Percentiles rank a stretch among this genome's conserved stretches.
Evolutionary conservation across 2,329 filamentous ascomycete species (phyloP).

Genomic region (Ophiocordyceps camponoti-leonardi): DNA sequence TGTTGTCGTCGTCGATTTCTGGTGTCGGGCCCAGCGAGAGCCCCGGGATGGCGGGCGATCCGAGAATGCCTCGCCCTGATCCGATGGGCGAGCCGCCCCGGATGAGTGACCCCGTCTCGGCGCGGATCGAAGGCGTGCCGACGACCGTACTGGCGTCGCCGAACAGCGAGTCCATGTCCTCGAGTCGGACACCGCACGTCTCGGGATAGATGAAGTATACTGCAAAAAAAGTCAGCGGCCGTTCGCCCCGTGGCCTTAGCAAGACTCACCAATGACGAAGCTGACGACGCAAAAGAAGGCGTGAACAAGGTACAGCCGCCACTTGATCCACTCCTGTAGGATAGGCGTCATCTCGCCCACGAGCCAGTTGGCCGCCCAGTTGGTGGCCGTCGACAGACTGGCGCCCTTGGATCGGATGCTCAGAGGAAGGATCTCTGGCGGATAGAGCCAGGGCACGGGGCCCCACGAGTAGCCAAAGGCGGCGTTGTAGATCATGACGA

Average conservation of each 20-base stretch:
- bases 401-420: conserved; percentile 96
- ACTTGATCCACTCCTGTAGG: conserved; percentile 78
- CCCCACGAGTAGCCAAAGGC: conserved; percentile 93
- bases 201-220: conserved; percentile 97
- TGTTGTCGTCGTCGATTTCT: conserved; percentile 33
- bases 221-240: conserved; percentile 19
- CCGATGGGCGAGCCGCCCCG: conserved; percentile 55
- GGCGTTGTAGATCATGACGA: conserved; percentile 97
- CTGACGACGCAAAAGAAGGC: conserved; percentile 92
- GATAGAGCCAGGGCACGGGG: conserved; percentile 94
- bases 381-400: conserved; percentile 86
- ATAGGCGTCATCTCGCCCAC: conserved; percentile 92
- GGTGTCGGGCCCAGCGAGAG: conserved; percentile 63
- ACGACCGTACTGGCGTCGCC: conserved; percentile 79
- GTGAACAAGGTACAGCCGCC: conserved; percentile 87
- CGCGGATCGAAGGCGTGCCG: conserved; percentile 54
- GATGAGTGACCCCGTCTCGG: conserved; percentile 68
- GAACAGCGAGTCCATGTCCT: conserved; percentile 93
- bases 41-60: conserved; percentile 57
- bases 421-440: conserved; percentile 91
- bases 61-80: conserved; percentile 46
- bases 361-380: conserved; percentile 98
- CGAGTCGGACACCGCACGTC: conserved; percentile 83
- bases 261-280: conserved; percentile 76
- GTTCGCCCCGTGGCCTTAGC: neutral